Percentiles rank a stretch among this genome's conserved stretches.
These are phyloP conservation scores for Neurospora hispaniola DNA, from an alignment of 495 filamentous ascomycete species.

Conservation along the genomic window DNA sequence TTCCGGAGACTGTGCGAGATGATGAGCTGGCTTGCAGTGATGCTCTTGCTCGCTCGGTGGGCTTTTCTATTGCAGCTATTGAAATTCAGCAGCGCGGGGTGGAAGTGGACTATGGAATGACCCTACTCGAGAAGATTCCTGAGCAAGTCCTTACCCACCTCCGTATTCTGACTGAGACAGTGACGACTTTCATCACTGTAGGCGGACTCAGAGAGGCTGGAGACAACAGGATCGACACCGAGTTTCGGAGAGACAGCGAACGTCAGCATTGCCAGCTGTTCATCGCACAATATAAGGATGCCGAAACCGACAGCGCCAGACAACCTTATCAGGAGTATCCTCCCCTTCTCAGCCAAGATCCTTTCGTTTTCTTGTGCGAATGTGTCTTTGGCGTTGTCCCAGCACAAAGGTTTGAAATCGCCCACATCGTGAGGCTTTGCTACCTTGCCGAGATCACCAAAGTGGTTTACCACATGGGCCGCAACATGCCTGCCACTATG, in stretches of 20 bases:
- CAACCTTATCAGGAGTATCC: constrained; percentile 38
- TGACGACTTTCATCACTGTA: constrained; percentile 71
- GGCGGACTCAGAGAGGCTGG: constrained; percentile 52
- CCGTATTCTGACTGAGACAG: constrained; percentile 83
- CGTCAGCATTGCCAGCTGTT: constrained; percentile 73
- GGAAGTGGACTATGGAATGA: constrained; percentile 61
- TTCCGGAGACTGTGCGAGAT: constrained; percentile 4
- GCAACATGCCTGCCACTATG: constrained; percentile 28
- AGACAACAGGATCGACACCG: constrained; percentile 49
- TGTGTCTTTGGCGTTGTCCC: constrained; percentile 48
- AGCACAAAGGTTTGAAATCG: constrained; percentile 53
- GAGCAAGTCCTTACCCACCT: constrained; percentile 74
- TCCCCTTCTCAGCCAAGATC: constrained; percentile 66
- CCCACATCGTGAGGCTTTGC: constrained; percentile 78
- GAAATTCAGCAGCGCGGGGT: constrained; percentile 90
- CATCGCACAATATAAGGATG: constrained; percentile 39
- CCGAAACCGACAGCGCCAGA: constrained; percentile 16
- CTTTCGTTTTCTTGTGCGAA: constrained; percentile 81
- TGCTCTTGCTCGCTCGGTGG: constrained; percentile 61
- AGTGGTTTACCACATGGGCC: constrained; percentile 45
- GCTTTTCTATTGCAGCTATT: constrained; percentile 77
- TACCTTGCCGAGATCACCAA: constrained; percentile 88
- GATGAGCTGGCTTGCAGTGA: constrained; percentile 50
- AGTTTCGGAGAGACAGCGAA: constrained; percentile 59
- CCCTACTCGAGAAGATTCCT: constrained; percentile 75